phyloP scores from a whole-genome alignment of 768 basidiomycete species.

The Mycena metata region DNA sequence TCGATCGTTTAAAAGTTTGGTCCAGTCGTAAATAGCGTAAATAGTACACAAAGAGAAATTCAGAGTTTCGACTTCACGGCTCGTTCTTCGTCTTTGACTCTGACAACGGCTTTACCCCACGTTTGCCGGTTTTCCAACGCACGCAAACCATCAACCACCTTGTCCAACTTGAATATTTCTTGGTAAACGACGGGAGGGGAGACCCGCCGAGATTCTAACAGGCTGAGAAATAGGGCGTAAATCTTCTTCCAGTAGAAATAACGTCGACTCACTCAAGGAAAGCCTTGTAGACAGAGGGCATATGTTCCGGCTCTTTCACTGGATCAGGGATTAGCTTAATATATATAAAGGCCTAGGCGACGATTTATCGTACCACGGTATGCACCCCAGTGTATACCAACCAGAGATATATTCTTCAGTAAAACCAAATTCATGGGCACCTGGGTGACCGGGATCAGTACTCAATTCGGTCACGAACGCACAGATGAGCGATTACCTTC shows the following conservation, averaged over 20 bases:
- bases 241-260: neutral
- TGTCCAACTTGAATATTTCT: slow-evolving; percentile 77
- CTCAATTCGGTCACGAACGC: neutral
- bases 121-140: slow-evolving; percentile 88
- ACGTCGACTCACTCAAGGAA: slow-evolving; percentile 67
- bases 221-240: slow-evolving; percentile 52
- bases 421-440: slow-evolving; percentile 87
- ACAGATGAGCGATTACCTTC: slow-evolving; percentile 64
- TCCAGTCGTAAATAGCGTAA: no score
- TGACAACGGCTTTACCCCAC: slow-evolving; percentile 91
- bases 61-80: slow-evolving; percentile 59
- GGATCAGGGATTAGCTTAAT: neutral
- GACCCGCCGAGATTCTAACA: slow-evolving; percentile 76
- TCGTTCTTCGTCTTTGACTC: slow-evolving; percentile 65
- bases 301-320: slow-evolving; percentile 76
- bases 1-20: no score
- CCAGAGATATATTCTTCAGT: slow-evolving; percentile 86
- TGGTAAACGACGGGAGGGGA: slow-evolving; percentile 77
- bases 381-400: slow-evolving; percentile 66
- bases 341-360: neutral
- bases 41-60: neutral
- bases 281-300: slow-evolving; percentile 79
- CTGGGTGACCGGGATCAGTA: slow-evolving; percentile 54
- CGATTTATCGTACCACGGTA: slow-evolving; percentile 14
- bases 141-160: slow-evolving; percentile 73